phyloP scores from a whole-genome alignment of 371 early-diverging fungal species.

The Mucor plumbeus region DNA sequence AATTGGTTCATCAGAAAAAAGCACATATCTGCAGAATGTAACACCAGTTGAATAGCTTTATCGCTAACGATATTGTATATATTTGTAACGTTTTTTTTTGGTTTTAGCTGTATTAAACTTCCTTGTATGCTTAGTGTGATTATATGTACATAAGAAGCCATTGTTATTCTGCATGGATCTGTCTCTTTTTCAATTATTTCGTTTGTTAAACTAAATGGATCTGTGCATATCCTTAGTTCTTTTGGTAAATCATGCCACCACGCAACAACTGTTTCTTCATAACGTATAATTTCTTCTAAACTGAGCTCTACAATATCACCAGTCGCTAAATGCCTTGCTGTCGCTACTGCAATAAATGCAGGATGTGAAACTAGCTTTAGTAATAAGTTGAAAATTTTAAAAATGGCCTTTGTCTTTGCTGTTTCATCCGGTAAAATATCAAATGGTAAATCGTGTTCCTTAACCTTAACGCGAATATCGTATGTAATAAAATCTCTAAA shows the following conservation, averaged over 20 bases:
- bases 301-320: slow-evolving; percentile 8
- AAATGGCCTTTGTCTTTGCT: neutral
- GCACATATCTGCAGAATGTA: slow-evolving; percentile 12
- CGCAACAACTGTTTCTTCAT: slow-evolving; percentile 3
- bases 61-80: slow-evolving; percentile 10
- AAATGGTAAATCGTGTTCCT: neutral
- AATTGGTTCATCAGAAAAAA: slow-evolving; percentile 13
- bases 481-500: slow-evolving; percentile 7
- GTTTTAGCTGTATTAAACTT: slow-evolving; percentile 14
- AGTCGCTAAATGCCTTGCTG: neutral
- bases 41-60: slow-evolving; percentile 6
- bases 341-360: neutral
- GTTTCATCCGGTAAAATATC: slow-evolving; percentile 26
- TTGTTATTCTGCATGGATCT: slow-evolving; percentile 3
- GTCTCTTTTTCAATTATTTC: slow-evolving; percentile 13
- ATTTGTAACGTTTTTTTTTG: neutral
- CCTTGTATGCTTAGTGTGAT: slow-evolving; percentile 14
- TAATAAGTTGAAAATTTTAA: slow-evolving; percentile 14
- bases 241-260: slow-evolving; percentile 30
- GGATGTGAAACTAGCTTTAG: neutral
- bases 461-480: neutral
- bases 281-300: slow-evolving; percentile 17
- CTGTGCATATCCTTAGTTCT: slow-evolving; percentile 12
- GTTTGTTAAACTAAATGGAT: slow-evolving; percentile 18
- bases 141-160: slow-evolving; percentile 9